phyloP scores from a whole-genome alignment of 139 green algal genomes.

The Ettlia oleoabundans region DNA sequence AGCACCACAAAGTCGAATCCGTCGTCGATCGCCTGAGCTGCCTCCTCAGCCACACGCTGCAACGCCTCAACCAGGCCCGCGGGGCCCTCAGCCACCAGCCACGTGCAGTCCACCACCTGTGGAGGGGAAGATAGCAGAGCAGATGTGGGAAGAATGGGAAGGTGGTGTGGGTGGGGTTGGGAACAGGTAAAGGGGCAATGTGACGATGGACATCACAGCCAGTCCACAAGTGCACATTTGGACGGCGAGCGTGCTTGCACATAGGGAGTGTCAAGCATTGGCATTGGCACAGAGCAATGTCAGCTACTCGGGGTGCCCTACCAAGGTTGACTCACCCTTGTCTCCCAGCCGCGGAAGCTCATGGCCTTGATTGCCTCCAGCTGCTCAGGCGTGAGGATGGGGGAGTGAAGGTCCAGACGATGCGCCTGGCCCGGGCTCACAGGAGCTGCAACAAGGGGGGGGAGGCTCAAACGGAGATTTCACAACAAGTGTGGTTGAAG shows the following conservation, averaged over 20 bases:
- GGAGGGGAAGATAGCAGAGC: neutral
- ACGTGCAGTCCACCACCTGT: conserved; percentile 89
- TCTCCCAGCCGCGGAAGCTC: conserved; percentile 68
- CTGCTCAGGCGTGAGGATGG: conserved; percentile 84
- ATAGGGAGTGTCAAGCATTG: no score
- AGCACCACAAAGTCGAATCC: conserved; percentile 85
- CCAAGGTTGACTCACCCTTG: conserved; percentile 68
- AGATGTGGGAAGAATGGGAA: neutral
- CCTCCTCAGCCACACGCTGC: conserved; percentile 77
- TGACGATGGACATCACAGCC: neutral
- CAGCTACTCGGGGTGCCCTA: no score
- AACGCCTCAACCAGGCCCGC: conserved; percentile 77
- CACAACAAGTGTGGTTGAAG: no score
- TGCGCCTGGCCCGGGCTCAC: conserved; percentile 65
- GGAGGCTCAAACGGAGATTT: neutral
- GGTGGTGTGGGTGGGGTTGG: neutral
- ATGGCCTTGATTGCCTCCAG: conserved; percentile 85
- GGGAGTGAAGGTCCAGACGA: conserved; percentile 82
- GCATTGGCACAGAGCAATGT: no score
- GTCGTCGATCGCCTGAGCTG: conserved; percentile 74
- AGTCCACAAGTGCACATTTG: no score
- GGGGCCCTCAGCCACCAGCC: conserved; percentile 69
- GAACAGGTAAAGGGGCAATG: neutral
- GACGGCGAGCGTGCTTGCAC: no score
- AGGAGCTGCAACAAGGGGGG: conserved; percentile 5